These are phyloP conservation scores for Aurifilum marmelostoma DNA, from an alignment of 2,329 filamentous ascomycete genomes.

Conservation along the genomic window DNA sequence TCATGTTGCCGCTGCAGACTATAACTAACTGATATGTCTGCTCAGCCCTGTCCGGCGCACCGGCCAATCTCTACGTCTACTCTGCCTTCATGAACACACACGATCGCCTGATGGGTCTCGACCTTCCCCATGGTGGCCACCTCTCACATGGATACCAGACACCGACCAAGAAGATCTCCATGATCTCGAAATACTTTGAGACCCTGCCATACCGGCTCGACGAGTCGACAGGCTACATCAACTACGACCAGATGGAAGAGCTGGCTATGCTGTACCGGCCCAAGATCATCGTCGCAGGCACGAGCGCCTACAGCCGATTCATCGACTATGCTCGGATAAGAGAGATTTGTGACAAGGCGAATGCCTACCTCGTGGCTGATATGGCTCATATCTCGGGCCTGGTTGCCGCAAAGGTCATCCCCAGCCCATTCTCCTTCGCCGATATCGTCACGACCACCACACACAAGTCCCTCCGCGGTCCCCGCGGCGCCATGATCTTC, in stretches of 20 bases:
- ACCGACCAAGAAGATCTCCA: constrained; percentile 92
- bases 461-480: constrained; percentile 95
- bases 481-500: constrained; percentile 97
- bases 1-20: constrained; percentile 5
- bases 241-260: constrained; percentile 90
- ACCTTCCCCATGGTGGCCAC: constrained; percentile 94
- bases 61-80: constrained; percentile 88
- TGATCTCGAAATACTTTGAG: constrained; percentile 98
- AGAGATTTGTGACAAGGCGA: constrained; percentile 85
- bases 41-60: constrained; percentile 75
- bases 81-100: constrained; percentile 91
- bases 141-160: constrained; percentile 97
- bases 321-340: constrained; percentile 96
- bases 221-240: constrained; percentile 88
- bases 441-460: constrained; percentile 98
- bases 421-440: constrained; percentile 84
- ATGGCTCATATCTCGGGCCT: constrained; percentile 98
- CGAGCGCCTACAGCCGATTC: constrained; percentile 92
- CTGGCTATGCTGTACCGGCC: constrained; percentile 87
- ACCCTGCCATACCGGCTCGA: constrained; percentile 93
- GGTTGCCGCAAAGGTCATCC: constrained; percentile 88
- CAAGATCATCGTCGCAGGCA: constrained; percentile 93
- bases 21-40: constrained; percentile 24
- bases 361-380: constrained; percentile 90
- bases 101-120: constrained; percentile 94